Conservation (phyloP, 108 stramenopile genomes). For the Asterionellopsis glacialis region DNA sequence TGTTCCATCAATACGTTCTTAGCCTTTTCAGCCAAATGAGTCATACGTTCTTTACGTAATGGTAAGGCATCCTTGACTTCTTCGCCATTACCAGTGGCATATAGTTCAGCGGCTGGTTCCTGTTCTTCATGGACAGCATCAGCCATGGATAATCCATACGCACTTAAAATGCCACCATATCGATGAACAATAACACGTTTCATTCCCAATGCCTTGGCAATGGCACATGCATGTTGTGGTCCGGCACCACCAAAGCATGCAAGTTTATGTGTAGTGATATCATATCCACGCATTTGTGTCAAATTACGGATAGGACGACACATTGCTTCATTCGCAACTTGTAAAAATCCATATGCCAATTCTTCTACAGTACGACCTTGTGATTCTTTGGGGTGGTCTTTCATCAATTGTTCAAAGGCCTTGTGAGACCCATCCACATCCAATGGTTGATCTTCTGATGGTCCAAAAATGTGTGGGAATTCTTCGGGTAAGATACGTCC, state of each 20-base stretch:
- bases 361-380: constrained; percentile 70
- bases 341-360: constrained; percentile 94
- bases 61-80: constrained; percentile 28
- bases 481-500: constrained; percentile 89
- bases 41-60: constrained; percentile 52
- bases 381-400: constrained; percentile 48
- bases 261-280: constrained; percentile 80
- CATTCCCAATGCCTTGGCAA: constrained; percentile 92
- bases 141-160: constrained; percentile 92
- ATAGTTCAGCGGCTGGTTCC: constrained; percentile 82
- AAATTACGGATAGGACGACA: constrained; percentile 98
- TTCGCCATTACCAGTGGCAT: constrained; percentile 30
- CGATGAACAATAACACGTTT: constrained; percentile 89
- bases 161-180: constrained; percentile 94
- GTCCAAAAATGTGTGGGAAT: constrained; percentile 97
- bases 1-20: constrained; percentile 59
- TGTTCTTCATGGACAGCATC: constrained; percentile 94
- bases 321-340: constrained; percentile 99
- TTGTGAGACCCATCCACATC: constrained; percentile 82
- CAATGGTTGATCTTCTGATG: constrained; percentile 91
- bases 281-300: constrained; percentile 95
- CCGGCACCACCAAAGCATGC: constrained; percentile 99
- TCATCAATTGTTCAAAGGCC: constrained; percentile 78
- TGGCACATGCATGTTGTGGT: constrained; percentile 95
- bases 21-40: constrained; percentile 53